These are phyloP conservation scores for Colletotrichum sp. DNA, from an alignment of 2,329 filamentous ascomycete genomes.

Conservation along the genomic window DNA sequence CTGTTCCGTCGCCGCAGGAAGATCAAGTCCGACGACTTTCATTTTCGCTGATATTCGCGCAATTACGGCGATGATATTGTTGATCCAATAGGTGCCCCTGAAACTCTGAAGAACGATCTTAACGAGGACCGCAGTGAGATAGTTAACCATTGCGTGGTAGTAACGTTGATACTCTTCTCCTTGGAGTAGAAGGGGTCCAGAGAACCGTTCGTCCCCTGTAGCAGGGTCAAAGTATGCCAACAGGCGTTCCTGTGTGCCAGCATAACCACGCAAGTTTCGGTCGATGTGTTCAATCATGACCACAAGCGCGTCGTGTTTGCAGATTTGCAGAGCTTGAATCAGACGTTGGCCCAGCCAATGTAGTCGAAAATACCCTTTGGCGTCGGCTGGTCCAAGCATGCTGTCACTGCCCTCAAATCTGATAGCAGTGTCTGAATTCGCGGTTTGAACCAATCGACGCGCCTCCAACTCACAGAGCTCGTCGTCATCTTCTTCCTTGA, in stretches of 20 bases:
- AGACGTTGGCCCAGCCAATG: background rate
- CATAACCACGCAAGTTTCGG: too few species aligned
- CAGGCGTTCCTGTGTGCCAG: background rate
- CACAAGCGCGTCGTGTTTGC: background rate
- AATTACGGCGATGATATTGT: background rate
- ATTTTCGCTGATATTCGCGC: background rate
- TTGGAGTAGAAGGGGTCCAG: background rate
- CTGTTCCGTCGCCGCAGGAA: background rate
- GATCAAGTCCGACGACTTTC: background rate
- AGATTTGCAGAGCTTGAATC: background rate
- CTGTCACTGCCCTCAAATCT: rapidly evolving
- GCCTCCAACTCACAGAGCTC: background rate
- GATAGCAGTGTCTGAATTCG: background rate
- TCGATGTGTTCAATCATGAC: background rate
- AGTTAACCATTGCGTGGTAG: background rate
- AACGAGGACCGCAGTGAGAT: background rate
- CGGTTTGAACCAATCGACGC: rapidly evolving
- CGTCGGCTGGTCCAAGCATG: background rate
- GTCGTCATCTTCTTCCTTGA: background rate
- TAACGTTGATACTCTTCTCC: background rate
- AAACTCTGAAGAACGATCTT: background rate
- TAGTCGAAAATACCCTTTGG: rapidly evolving
- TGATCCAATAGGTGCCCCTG: background rate
- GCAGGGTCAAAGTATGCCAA: background rate
- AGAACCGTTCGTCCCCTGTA: background rate